Evolutionary conservation across 1,284 basidiomycete species (phyloP).

Genomic region (Butyriboletus appendiculatus): DNA sequence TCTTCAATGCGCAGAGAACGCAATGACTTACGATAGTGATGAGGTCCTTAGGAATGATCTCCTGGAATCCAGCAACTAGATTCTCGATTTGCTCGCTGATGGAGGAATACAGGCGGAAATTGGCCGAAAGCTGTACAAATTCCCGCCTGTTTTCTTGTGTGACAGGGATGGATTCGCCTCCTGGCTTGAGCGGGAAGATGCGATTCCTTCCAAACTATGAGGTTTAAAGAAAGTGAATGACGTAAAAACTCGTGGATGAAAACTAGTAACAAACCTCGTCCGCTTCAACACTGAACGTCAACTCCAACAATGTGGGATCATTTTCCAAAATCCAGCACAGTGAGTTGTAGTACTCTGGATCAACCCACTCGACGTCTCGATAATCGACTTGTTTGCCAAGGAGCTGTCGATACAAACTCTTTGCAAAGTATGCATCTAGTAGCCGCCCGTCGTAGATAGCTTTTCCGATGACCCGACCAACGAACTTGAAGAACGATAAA

Average conservation of each 20-base stretch:
- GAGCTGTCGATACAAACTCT: constrained; percentile 92
- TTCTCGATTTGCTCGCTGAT: constrained; percentile 97
- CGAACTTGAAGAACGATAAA: constrained; percentile 97
- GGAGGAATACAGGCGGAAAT: constrained; percentile 92
- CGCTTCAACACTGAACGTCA: constrained; percentile 89
- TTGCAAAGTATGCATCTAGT: constrained; percentile 97
- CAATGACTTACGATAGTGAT: constrained; percentile 65
- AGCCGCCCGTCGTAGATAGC: constrained; percentile 95
- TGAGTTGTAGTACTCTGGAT: constrained; percentile 96
- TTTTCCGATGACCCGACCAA: constrained; percentile 96
- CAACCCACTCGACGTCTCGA: constrained; percentile 93
- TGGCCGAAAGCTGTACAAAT: constrained; percentile 90
- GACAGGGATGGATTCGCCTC: constrained; percentile 80
- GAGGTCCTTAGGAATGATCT: constrained; percentile 89
- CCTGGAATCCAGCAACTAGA: constrained; percentile 91
- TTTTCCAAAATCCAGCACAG: constrained; percentile 92
- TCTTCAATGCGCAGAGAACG: neutral
- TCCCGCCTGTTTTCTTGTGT: constrained; percentile 97
- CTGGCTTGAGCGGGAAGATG: constrained; percentile 83
- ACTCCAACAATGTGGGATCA: constrained; percentile 81
- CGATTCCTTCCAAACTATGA: constrained; percentile 85
- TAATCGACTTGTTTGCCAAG: constrained; percentile 92
- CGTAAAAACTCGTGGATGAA: neutral
- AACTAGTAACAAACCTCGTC: constrained; percentile 72
- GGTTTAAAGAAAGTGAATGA: constrained; percentile 6